Base-by-base conservation (phyloP, 306 rosid species). In the Rosa lucieae region DNA sequence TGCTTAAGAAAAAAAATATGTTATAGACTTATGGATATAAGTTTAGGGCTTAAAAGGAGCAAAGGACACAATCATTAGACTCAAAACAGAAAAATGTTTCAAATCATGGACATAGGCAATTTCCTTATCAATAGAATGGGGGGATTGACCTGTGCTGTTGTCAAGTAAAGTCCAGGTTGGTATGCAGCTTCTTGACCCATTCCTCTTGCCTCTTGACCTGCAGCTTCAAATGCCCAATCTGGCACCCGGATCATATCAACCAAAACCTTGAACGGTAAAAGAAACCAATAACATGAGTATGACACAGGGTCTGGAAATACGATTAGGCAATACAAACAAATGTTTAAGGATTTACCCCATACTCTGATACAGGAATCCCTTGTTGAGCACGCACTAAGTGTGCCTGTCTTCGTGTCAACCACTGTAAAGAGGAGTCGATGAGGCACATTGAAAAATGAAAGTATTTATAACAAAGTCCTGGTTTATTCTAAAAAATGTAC, bases 221-320 rank as follows among this genome's bases (percentile, higher is more conserved):
- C 99, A 72, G 96, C 97, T 87, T 95, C 99, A 88, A 93, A 93
- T 77, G 99, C 97, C 98, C 98, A 95, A 79, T 93, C 99, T 63
- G 99, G 99, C 77, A 95, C 99, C 51, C 98, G 96, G 77, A 95
- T 82, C 99, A 95, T 90, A 89, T 95, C 99, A 84, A 95, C 92
- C 77, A 95, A 70, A 80, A 95, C 87, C 99, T 95, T 78, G 72
- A 67, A 88, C 73, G 86, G 67, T 10, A 51, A 75, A 75, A 67
- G 74, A 78, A 21, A 80, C 21, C 67, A 82, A 66, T 74, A 37
- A 77, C 63, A 84, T 73, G 59, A 40, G 40, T 72, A 39, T 65
- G 51, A 59, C 26, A 74, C 5, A 18, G 29, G 48, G 20, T 6
- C 11, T 10, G 35, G 37, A 40, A 69, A 69, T 21, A 43, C 5